Evolutionary conservation across 495 filamentous ascomycete genomes (phyloP).

Genomic region (Physcia stellaris): DNA sequence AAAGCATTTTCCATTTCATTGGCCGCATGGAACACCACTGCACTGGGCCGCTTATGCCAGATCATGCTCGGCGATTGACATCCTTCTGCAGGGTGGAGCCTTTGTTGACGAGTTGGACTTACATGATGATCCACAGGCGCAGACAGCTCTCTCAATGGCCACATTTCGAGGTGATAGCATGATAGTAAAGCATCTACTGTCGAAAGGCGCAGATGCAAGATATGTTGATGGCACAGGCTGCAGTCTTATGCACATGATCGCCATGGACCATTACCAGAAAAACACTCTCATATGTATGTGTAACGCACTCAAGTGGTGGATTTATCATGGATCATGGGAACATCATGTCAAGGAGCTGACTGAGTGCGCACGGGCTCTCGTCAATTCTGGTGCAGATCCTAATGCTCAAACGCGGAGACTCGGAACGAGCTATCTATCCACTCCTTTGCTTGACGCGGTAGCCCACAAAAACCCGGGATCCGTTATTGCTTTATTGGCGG

Average conservation of each 20-base stretch:
- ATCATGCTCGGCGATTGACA: slow-evolving; percentile 9
- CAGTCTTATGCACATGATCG: slow-evolving; percentile 14
- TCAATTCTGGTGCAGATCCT: neutral
- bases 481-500: too few species aligned
- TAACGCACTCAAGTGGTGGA: slow-evolving; percentile 12
- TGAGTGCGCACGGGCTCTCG: neutral
- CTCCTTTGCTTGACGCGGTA: too few species aligned
- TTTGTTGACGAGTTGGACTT: slow-evolving; percentile 7
- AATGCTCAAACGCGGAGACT: too few species aligned
- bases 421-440: too few species aligned
- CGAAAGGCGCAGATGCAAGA: slow-evolving; percentile 10
- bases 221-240: slow-evolving; percentile 9
- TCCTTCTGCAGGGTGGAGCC: slow-evolving; percentile 13
- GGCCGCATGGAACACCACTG: slow-evolving; percentile 19
- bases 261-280: slow-evolving; percentile 5
- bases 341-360: slow-evolving; percentile 7
- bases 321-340: slow-evolving; percentile 13
- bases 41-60: slow-evolving; percentile 21
- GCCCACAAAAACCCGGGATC: too few species aligned
- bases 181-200: slow-evolving; percentile 9
- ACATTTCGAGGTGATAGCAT: slow-evolving; percentile 12
- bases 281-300: slow-evolving; percentile 9
- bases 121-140: neutral
- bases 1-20: slow-evolving; percentile 18
- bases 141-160: slow-evolving; percentile 12